Conservation (phyloP, 2,329 filamentous ascomycete genomes). For the Cladosporium sp. region DNA sequence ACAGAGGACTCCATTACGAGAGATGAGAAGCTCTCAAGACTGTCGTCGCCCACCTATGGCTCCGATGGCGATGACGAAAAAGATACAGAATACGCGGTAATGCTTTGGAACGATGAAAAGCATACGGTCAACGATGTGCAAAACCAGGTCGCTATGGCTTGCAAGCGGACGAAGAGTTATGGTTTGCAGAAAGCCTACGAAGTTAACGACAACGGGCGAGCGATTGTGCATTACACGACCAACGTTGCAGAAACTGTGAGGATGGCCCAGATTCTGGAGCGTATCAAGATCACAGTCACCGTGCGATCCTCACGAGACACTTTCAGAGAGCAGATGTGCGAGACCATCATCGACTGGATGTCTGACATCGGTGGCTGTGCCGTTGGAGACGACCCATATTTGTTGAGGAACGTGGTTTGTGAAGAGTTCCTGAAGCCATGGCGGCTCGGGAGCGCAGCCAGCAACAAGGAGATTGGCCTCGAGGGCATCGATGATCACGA, state of each 20-base stretch:
- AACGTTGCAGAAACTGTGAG: conserved; percentile 67
- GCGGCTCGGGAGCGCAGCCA: conserved; percentile 77
- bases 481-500: conserved; percentile 79
- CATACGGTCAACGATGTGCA: conserved; percentile 89
- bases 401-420: conserved; percentile 76
- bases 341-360: conserved; percentile 95
- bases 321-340: conserved; percentile 97
- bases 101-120: conserved; percentile 98
- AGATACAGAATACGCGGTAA: conserved; percentile 70
- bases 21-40: conserved; percentile 73
- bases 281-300: conserved; percentile 93
- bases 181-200: conserved; percentile 74
- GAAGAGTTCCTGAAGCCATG: conserved; percentile 86
- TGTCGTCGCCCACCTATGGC: conserved; percentile 48
- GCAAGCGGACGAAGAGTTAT: conserved; percentile 62
- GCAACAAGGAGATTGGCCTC: conserved; percentile 69
- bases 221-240: conserved; percentile 68
- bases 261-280: conserved; percentile 81
- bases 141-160: conserved; percentile 85
- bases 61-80: neutral
- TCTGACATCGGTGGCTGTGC: conserved; percentile 85
- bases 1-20: conserved; percentile 70
- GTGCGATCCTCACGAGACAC: conserved; percentile 90
- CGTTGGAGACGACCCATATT: conserved; percentile 70
- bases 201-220: conserved; percentile 81